Evolutionary conservation across 345 rosid genomes (phyloP).

Genomic region (Ceriops decandra): DNA sequence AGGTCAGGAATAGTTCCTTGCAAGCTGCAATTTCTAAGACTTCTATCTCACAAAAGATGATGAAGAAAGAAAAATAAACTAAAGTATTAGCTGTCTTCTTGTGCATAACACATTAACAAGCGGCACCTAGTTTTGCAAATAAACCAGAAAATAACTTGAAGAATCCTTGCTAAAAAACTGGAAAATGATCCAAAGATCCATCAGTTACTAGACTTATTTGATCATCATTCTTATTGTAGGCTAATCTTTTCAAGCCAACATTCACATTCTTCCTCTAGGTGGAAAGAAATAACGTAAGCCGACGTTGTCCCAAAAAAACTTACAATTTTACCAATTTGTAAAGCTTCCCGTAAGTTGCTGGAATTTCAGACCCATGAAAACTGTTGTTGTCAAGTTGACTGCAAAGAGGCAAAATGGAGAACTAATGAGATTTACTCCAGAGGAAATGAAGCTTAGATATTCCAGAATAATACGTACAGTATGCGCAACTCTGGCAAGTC

Average conservation of each 20-base stretch:
- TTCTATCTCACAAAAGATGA: constrained; percentile 25
- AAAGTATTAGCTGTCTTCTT: neutral
- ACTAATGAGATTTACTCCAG: neutral
- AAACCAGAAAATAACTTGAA: no score
- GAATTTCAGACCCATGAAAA: constrained; percentile 38
- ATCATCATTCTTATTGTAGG: no score
- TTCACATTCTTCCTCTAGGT: no score
- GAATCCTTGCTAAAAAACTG: no score
- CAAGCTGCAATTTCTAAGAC: constrained; percentile 54
- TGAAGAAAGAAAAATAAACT: neutral
- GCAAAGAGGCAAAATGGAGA: constrained; percentile 14
- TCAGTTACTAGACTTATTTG: no score
- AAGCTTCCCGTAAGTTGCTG: constrained; percentile 35
- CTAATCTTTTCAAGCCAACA: no score
- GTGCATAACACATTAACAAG: neutral
- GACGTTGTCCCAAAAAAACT: constrained; percentile 4
- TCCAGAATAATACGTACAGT: constrained; percentile 21
- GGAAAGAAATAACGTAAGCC: neutral
- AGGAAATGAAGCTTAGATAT: no score
- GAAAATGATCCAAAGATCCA: no score
- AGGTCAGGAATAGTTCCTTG: constrained; percentile 50
- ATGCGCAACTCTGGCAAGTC: constrained; percentile 36
- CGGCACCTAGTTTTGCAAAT: no score
- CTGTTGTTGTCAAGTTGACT: constrained; percentile 47
- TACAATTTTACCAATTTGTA: constrained; percentile 40